A percentile compares a stretch with the other conserved stretches of the same genome.
These are phyloP conservation scores for Magnusiomyces fungicola DNA, from an alignment of 1,139 yeast species.

Conservation along the genomic window DNA sequence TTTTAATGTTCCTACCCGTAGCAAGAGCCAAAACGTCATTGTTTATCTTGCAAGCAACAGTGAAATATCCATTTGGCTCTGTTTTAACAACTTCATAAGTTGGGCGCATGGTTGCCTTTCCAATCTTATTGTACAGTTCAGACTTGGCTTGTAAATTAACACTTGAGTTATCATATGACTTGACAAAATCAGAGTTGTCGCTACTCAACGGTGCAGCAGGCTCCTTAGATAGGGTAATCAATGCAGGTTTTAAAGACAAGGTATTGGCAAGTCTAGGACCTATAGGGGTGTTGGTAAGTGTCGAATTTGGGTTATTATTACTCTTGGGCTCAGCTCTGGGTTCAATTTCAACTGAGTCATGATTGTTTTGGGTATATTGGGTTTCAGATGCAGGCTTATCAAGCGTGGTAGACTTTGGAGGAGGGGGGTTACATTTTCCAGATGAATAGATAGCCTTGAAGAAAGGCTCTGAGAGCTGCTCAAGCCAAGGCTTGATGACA, in stretches of 20 bases:
- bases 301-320: background rate
- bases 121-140: conserved; percentile 70
- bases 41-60: conserved; percentile 61
- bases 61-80: conserved; percentile 52
- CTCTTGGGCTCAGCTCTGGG: background rate
- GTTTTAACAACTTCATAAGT: conserved; percentile 49
- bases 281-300: background rate
- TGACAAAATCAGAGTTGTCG: too few relatives aligned
- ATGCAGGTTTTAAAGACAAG: background rate
- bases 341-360: too few relatives aligned
- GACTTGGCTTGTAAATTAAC: conserved; percentile 59
- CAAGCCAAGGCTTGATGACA: conserved; percentile 55
- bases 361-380: background rate
- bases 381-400: too few relatives aligned
- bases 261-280: background rate
- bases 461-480: conserved; percentile 46
- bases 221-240: too few relatives aligned
- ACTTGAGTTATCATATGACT: too few relatives aligned
- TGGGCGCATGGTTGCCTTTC: conserved; percentile 63
- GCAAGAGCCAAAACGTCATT: conserved; percentile 51
- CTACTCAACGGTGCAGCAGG: too few relatives aligned
- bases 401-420: too few relatives aligned
- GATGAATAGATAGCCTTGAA: conserved; percentile 33
- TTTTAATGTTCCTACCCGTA: conserved; percentile 48
- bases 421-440: background rate